Percentiles rank a stretch among this genome's conserved stretches.
Conservation (phyloP, 208 protist species). For the Wallacemonas collosoma region DNA sequence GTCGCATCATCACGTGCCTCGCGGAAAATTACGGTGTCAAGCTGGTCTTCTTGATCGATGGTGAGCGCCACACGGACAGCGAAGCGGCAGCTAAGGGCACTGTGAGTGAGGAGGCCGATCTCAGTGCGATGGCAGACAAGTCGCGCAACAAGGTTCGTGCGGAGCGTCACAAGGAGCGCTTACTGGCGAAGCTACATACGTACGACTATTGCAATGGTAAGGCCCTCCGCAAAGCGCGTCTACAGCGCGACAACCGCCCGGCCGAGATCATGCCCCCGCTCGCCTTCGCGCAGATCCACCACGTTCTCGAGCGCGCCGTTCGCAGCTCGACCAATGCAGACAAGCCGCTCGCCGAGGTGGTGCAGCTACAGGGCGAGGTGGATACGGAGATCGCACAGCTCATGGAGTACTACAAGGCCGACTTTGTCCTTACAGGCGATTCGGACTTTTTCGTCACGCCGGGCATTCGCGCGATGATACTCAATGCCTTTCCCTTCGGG, state of each 20-base stretch:
- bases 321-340: background rate
- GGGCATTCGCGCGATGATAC: constrained; percentile 13
- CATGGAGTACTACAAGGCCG: constrained; percentile 13
- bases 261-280: constrained; percentile 20
- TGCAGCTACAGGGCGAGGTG: constrained; percentile 27
- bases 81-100: background rate
- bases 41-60: constrained; percentile 26
- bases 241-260: constrained; percentile 10
- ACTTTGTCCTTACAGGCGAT: constrained; percentile 21
- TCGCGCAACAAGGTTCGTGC: constrained; percentile 10
- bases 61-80: constrained; percentile 6
- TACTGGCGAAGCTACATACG: constrained; percentile 7
- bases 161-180: constrained; percentile 14
- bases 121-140: constrained; percentile 9
- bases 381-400: constrained; percentile 22
- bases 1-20: constrained; percentile 11
- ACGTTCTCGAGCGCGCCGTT: background rate
- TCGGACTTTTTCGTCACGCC: constrained; percentile 27
- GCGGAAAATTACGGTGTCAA: constrained; percentile 13
- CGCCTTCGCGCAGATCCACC: constrained; percentile 10
- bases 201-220: constrained; percentile 26
- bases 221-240: constrained; percentile 6
- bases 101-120: background rate
- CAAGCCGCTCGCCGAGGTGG: constrained; percentile 10
- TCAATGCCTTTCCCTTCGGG: constrained; percentile 13